Evolutionary conservation across 257 asterid genomes (phyloP).

Genomic region (Solanum piurae): DNA sequence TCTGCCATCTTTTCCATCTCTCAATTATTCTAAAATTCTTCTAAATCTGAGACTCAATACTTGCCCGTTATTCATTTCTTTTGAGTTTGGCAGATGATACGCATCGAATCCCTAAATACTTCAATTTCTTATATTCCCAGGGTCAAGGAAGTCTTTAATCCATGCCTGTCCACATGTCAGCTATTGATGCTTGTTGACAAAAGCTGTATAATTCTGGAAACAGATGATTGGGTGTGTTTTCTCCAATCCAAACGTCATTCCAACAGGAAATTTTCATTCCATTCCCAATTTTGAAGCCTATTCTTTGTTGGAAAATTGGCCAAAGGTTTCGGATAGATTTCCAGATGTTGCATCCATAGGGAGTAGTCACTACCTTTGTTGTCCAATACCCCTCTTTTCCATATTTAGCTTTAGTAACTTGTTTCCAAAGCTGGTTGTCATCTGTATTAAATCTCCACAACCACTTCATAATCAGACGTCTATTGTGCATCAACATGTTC

Average conservation of each 20-base stretch:
- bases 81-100: too few relatives aligned
- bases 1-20: background rate
- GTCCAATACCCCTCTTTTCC: background rate
- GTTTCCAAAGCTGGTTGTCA: background rate
- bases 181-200: background rate
- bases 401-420: background rate
- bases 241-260: background rate
- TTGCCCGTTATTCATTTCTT: background rate
- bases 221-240: background rate
- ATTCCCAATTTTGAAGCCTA: background rate
- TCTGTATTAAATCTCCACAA: background rate
- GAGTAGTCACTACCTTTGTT: background rate
- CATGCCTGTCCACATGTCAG: background rate
- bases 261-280: background rate
- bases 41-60: background rate
- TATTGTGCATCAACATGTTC: background rate
- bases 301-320: background rate
- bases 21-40: background rate
- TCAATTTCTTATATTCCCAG: background rate
- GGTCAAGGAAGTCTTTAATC: background rate
- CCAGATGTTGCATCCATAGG: background rate
- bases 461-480: background rate
- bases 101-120: background rate
- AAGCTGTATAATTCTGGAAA: background rate
- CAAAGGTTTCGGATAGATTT: background rate